Base-by-base conservation (phyloP, 345 rosid genomes). In the Citrus glauca region DNA sequence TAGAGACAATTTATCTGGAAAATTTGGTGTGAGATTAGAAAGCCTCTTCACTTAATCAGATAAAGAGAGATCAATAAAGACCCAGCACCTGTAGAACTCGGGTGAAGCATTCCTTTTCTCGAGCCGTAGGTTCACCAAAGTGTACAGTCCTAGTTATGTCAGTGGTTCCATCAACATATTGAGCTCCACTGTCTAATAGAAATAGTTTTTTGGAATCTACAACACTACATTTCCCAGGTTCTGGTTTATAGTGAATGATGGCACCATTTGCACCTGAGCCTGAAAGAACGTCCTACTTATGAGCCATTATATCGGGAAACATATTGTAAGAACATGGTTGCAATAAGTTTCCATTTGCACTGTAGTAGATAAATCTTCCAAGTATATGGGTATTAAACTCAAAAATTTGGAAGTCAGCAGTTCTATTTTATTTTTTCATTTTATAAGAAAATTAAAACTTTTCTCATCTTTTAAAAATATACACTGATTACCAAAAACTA, bases 181-280 rank as follows among this genome's bases (percentile, higher is more conserved):
- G 99, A 78, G 98, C 99, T 82, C 99, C 99, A 82, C 98, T 93
- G 75, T 95, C 99, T 40, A 95, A 89, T 32, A 95, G 84, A 79
- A 93, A 93, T 30, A 95, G 88, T 67, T 95, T 95, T 40, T 81
- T 77, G 37, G 91, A 82, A 84, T 91, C 95, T 76, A 95, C 92
- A 73, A 86, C 74, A 72, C 98, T 93, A 80, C 98, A 95, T 78
- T 85, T 95, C 73, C 82, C 93, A 61, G 90, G 89, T 82, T 95
- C 97, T 64, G 98, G 93, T 83, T 85, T 91, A 85, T 95, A 95
- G 82, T 95, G 99, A 83, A 95, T 93, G 78, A 95, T 85, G 67
- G 99, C 98, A 77, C 98, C 98, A 84, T 95, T 95, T 74, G 98
- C 92, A 77, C 99, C 99, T 1, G 98, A 95, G 79, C 96, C 99